Conservation (phyloP, 2,329 filamentous ascomycete genomes). For the Didymella pomorum region DNA sequence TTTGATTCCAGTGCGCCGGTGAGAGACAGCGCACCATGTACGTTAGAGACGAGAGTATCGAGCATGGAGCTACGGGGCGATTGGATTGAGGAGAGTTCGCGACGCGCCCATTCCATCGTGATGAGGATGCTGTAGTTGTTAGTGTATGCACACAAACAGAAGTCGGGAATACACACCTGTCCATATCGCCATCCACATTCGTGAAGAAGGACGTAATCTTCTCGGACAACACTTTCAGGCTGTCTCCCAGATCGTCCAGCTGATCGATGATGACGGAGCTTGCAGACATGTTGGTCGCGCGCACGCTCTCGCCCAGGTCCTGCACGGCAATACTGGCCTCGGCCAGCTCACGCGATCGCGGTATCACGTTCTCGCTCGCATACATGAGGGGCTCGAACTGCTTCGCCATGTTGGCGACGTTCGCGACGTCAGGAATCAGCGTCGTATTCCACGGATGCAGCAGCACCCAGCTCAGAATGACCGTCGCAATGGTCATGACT, state of each 20-base stretch:
- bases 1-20: constrained; percentile 55
- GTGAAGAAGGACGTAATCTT: constrained; percentile 93
- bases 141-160: neutral
- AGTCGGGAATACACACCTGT: constrained; percentile 63
- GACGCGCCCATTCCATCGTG: constrained; percentile 94
- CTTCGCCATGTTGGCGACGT: constrained; percentile 86
- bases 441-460: constrained; percentile 71
- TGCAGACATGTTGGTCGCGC: constrained; percentile 88
- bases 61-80: constrained; percentile 62
- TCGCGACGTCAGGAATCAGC: constrained; percentile 84
- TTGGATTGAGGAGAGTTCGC: constrained; percentile 71
- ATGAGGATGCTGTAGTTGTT: constrained; percentile 73
- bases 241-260: constrained; percentile 85
- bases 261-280: constrained; percentile 85
- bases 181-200: constrained; percentile 91
- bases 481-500: constrained; percentile 67
- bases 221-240: constrained; percentile 80
- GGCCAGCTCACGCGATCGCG: constrained; percentile 86
- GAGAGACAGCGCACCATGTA: constrained; percentile 77
- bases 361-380: constrained; percentile 88
- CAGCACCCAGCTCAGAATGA: constrained; percentile 70
- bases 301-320: constrained; percentile 91
- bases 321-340: constrained; percentile 93
- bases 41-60: constrained; percentile 80
- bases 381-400: constrained; percentile 95